Conservation (phyloP, 495 filamentous ascomycete genomes). For the Daldinia vernicosa region DNA sequence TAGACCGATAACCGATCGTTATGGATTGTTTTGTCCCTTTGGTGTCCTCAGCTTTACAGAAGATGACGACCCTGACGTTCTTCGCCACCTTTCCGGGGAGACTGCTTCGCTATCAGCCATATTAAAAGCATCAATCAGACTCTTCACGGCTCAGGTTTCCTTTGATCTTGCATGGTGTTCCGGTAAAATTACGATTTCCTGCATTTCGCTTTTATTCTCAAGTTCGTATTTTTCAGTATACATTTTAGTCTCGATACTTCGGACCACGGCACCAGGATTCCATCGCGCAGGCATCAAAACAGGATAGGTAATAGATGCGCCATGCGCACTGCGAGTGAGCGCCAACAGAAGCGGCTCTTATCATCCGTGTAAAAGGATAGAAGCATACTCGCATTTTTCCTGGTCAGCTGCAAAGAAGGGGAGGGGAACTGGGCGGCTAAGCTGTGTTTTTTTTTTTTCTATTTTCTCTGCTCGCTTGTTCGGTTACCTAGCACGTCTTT, state of each 20-base stretch:
- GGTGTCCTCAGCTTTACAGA: slow-evolving; percentile 20
- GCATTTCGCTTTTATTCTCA: slow-evolving; percentile 35
- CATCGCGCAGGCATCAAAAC: slow-evolving; percentile 46
- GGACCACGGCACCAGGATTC: slow-evolving; percentile 40
- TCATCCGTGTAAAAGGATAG: slow-evolving; percentile 34
- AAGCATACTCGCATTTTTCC: slow-evolving; percentile 40
- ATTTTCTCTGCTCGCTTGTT: slow-evolving; percentile 1
- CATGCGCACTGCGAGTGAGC: slow-evolving; percentile 44
- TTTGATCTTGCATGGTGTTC: slow-evolving; percentile 40
- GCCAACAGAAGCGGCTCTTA: slow-evolving; percentile 31
- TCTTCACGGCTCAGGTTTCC: slow-evolving; percentile 16
- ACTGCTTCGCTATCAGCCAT: slow-evolving; percentile 4
- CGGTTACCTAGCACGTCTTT: slow-evolving; percentile 17
- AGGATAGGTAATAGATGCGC: slow-evolving; percentile 45
- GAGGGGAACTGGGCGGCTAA: slow-evolving; percentile 23
- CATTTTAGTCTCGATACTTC: slow-evolving; percentile 33
- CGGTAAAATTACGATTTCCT: slow-evolving; percentile 32
- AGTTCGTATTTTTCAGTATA: slow-evolving; percentile 33
- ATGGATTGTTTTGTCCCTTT: slow-evolving; percentile 17
- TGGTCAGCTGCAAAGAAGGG: slow-evolving; percentile 30
- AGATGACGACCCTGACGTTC: slow-evolving; percentile 32
- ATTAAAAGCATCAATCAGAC: slow-evolving; percentile 16
- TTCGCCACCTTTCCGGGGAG: slow-evolving; percentile 10
- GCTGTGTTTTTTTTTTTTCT: slow-evolving; percentile 9
- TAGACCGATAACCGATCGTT: not conserved